Evolutionary conservation across 345 rosid genomes (phyloP).

Genomic region (Citrus glauca): DNA sequence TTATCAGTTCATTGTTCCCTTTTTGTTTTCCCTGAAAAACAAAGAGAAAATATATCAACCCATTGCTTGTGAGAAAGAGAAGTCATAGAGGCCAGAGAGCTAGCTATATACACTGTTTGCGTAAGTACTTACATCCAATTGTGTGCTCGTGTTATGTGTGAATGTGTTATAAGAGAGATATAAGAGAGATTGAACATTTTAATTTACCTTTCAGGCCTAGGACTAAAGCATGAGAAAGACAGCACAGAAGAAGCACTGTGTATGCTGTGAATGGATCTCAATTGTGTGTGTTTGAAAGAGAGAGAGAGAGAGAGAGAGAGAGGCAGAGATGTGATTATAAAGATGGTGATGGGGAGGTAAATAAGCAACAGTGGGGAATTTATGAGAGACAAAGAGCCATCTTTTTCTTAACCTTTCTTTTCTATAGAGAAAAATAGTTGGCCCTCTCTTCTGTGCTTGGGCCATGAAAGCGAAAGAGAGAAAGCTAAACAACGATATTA

Average conservation of each 20-base stretch:
- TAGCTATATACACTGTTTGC: not conserved
- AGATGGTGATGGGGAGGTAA: slow-evolving; percentile 6
- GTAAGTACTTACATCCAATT: not conserved
- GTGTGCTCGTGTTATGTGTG: slow-evolving; percentile 1
- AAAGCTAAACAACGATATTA: slow-evolving; percentile 13
- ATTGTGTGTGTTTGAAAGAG: not conserved
- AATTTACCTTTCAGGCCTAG: slow-evolving; percentile 32
- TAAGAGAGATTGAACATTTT: not conserved
- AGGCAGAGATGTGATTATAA: slow-evolving; percentile 5
- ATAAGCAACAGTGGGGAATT: slow-evolving; percentile 23
- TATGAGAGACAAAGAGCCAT: slow-evolving; percentile 31
- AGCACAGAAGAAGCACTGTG: slow-evolving; percentile 38
- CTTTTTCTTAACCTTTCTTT: slow-evolving; percentile 16
- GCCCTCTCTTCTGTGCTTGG: slow-evolving; percentile 9
- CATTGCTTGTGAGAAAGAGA: slow-evolving; percentile 12
- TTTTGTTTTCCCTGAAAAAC: not conserved
- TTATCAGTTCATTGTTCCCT: slow-evolving; percentile 8
- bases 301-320: slow-evolving; percentile 1
- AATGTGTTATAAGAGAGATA: not conserved
- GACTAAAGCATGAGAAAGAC: slow-evolving; percentile 55
- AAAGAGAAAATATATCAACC: not conserved
- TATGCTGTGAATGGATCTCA: slow-evolving; percentile 13
- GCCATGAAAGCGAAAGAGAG: slow-evolving; percentile 21
- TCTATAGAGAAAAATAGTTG: slow-evolving; percentile 4
- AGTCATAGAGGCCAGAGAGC: not conserved